phyloP scores from a whole-genome alignment of 345 rosid genomes.

The Turritis glabra region DNA sequence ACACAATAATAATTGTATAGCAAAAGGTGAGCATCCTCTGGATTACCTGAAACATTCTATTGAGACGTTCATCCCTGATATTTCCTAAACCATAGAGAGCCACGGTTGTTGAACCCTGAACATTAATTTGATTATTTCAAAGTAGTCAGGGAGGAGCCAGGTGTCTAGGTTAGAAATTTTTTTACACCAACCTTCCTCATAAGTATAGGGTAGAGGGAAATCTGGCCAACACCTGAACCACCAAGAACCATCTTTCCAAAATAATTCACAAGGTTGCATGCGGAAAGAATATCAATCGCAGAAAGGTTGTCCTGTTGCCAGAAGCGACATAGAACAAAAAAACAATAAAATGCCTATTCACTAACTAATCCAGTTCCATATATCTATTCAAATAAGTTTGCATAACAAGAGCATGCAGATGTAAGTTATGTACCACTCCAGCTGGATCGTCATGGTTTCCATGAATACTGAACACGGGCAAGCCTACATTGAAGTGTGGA shows the following conservation, averaged over 20 bases:
- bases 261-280: constrained; percentile 95
- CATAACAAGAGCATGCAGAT: constrained; percentile 19
- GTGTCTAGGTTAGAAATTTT: constrained; percentile 1
- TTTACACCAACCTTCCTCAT: constrained; percentile 69
- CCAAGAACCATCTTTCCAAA: constrained; percentile 99
- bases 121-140: constrained; percentile 8
- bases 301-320: constrained; percentile 95
- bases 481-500: constrained; percentile 95
- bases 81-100: constrained; percentile 99
- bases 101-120: constrained; percentile 88
- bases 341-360: neutral
- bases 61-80: constrained; percentile 96
- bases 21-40: constrained; percentile 18
- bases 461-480: constrained; percentile 96
- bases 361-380: neutral
- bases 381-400: neutral
- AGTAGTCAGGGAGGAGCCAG: constrained; percentile 20
- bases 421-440: constrained; percentile 76
- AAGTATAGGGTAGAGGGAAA: constrained; percentile 84
- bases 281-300: constrained; percentile 90
- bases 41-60: constrained; percentile 95
- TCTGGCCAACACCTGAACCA: constrained; percentile 99
- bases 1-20: constrained; percentile 11
- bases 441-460: constrained; percentile 99
- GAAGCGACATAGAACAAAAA: constrained; percentile 28